Conservation (phyloP, 768 basidiomycete genomes). For the Tubosaeta brunneosetosa region DNA sequence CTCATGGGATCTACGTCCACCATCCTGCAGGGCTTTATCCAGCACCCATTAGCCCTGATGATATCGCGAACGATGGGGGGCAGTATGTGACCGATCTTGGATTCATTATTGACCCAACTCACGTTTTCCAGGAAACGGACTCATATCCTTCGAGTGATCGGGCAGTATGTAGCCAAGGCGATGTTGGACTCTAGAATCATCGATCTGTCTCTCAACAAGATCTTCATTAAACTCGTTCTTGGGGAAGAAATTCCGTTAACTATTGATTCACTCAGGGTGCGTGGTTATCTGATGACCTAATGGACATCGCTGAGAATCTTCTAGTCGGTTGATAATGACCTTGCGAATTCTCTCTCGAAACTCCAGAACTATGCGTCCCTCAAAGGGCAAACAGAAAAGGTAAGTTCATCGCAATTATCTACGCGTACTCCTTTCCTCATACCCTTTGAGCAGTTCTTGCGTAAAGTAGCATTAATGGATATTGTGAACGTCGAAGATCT, state of each 20-base stretch:
- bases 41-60: constrained; percentile 67
- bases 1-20: constrained; percentile 67
- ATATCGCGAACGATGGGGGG: constrained; percentile 67
- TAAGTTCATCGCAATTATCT: constrained; percentile 19
- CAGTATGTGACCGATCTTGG: constrained; percentile 45
- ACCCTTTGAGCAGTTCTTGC: constrained; percentile 38
- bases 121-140: constrained; percentile 61
- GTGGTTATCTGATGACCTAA: constrained; percentile 15
- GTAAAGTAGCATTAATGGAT: constrained; percentile 56
- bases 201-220: constrained; percentile 89
- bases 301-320: constrained; percentile 5
- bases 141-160: constrained; percentile 84
- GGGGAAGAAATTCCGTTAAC: constrained; percentile 83
- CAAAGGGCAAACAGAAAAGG: constrained; percentile 52
- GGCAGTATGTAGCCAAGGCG: constrained; percentile 95
- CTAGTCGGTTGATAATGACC: constrained; percentile 77
- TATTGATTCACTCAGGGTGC: constrained; percentile 76
- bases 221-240: constrained; percentile 89
- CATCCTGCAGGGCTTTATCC: constrained; percentile 88
- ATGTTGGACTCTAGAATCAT: constrained; percentile 97
- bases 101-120: not conserved
- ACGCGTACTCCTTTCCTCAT: not conserved
- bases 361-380: constrained; percentile 62
- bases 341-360: constrained; percentile 83
- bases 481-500: constrained; percentile 78